Evolutionary conservation across 208 protist species (phyloP), one percentile per base, ranked within the genome.

Genomic region (Leishmania amazonensis): DNA sequence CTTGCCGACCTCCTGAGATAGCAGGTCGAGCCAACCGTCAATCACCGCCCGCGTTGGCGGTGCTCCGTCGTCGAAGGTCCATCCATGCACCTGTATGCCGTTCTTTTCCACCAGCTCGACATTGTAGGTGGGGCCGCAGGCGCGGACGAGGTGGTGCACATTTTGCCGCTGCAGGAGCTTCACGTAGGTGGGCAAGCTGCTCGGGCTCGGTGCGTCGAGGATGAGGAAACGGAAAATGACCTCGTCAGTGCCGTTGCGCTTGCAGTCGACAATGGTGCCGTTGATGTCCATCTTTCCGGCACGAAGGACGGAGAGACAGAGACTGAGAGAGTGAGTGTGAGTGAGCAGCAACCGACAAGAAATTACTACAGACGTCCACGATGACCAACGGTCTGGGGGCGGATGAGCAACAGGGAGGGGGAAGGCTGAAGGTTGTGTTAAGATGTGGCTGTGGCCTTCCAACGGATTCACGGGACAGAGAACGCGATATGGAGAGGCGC

Each of bases 61-160:
- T 4, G 93, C 94, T n/a, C 97, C 97, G 86, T 99, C 97, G 81
- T 96, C 94, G 75, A 98, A 99, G 51, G 93, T 91, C 93, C 89
- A 97, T 73, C 91, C 93, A 80, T 97, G 93, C 57, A 96, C 90
- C 47, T 93, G 74, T 70, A 96, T 98, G 64, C 89, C 90, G 45
- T 87, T 93, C 77, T 89, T 87, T 86, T 95, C 85, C 45, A 97
- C 90, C 2, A 91, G 76, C 35, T 81, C 79, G 11, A 86, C 89
- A 75, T 95, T 90, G 80, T 97, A 98, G 21, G 93, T 97, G 21
- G 88, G 89, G 9, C 91, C 92, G 85, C 96, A 98, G 40, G 96
- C 96, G 40, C 93, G 90, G 53, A 97, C 94, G 28, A 97, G 90
- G 80, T 98, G 94, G 45, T 82, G 88, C 73, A 97, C 93, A 60